Percentiles rank a stretch among this genome's conserved stretches.
Evolutionary conservation across 495 filamentous ascomycete genomes (phyloP).

Genomic region (Polyplosphaeria fusca): DNA sequence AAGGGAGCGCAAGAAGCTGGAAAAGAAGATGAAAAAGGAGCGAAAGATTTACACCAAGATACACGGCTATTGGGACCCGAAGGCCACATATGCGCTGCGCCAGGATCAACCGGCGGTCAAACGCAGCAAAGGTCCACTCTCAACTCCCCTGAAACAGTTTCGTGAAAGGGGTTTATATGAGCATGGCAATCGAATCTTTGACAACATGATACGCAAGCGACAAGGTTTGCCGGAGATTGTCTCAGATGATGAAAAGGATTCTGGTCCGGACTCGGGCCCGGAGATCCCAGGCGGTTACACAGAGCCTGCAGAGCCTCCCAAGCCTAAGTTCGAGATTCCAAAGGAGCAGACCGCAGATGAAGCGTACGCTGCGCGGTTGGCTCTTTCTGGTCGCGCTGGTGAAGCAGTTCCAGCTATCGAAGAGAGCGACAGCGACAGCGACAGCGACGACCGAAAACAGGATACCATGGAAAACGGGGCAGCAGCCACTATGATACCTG

Average conservation of each 20-base stretch:
- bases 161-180: too few relatives aligned
- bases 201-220: too few relatives aligned
- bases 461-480: too few relatives aligned
- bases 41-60: neutral
- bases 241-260: too few relatives aligned
- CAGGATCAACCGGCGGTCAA: neutral
- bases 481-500: too few relatives aligned
- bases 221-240: too few relatives aligned
- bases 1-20: constrained; percentile 4
- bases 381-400: too few relatives aligned
- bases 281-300: neutral
- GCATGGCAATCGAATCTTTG: too few relatives aligned
- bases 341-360: constrained; percentile 33
- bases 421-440: too few relatives aligned
- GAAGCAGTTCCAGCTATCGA: too few relatives aligned
- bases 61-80: neutral
- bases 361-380: constrained; percentile 48
- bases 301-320: constrained; percentile 26
- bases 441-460: too few relatives aligned
- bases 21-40: neutral
- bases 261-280: neutral
- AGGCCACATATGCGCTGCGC: neutral
- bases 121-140: neutral
- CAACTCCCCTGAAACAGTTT: neutral
- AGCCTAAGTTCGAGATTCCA: neutral